These are phyloP conservation scores for Fusarium napiforme DNA, from an alignment of 2,329 filamentous ascomycete genomes.

Conservation along the genomic window DNA sequence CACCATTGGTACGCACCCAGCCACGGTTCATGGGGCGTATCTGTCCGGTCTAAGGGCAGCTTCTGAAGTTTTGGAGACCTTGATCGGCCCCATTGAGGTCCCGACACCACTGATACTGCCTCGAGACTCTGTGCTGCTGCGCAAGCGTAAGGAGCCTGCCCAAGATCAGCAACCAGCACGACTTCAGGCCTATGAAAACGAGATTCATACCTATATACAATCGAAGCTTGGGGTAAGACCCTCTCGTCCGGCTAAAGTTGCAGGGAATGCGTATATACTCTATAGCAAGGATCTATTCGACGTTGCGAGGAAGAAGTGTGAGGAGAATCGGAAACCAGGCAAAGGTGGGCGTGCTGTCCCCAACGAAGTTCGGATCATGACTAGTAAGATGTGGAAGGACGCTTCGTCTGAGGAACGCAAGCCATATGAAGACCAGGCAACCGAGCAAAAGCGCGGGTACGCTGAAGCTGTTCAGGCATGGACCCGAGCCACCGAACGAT, in stretches of 20 bases:
- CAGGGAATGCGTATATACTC: conserved; percentile 87
- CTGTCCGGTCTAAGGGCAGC: conserved; percentile 91
- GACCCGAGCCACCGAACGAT: conserved; percentile 71
- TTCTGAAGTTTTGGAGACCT: conserved; percentile 81
- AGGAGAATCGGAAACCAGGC: conserved; percentile 70
- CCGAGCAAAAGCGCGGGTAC: conserved; percentile 75
- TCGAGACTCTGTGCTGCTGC: conserved; percentile 62
- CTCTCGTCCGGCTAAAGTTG: conserved; percentile 75
- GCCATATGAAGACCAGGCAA: conserved; percentile 81
- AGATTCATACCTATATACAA: conserved; percentile 63
- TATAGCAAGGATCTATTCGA: conserved; percentile 85
- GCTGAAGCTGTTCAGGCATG: conserved; percentile 67
- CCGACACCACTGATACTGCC: conserved; percentile 79
- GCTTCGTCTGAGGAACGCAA: conserved; percentile 74
- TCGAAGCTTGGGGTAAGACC: conserved; percentile 78
- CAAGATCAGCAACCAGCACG: conserved; percentile 63
- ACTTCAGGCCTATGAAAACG: conserved; percentile 66
- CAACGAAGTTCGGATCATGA: conserved; percentile 86
- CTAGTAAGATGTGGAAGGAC: conserved; percentile 92
- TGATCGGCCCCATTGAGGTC: conserved; percentile 84
- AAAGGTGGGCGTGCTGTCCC: conserved; percentile 71
- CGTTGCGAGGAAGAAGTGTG: conserved; percentile 67
- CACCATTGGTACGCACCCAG: conserved; percentile 93
- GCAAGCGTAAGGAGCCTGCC: conserved; percentile 66
- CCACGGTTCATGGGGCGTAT: conserved; percentile 96